phyloP scores from a whole-genome alignment of 805 yeast genomes.

The Hanseniaspora occidentalis region DNA sequence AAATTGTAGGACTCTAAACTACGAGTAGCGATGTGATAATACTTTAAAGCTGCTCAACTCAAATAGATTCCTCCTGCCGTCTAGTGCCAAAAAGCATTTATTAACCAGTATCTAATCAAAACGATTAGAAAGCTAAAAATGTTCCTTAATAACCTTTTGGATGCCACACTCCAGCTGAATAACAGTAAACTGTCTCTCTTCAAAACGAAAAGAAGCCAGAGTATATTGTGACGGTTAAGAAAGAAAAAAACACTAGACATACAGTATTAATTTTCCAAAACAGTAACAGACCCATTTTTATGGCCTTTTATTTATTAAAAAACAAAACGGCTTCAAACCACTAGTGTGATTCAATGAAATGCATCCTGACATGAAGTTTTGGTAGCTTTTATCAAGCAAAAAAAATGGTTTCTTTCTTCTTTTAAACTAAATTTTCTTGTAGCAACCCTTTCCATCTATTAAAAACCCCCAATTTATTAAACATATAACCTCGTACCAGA shows the following conservation, averaged over 20 bases:
- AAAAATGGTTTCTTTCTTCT: not conserved
- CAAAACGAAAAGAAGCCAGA: slow-evolving; percentile 24
- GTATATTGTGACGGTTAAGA: slow-evolving; percentile 14
- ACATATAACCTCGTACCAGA: not conserved
- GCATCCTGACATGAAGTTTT: slow-evolving; percentile 81
- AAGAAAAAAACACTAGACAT: slow-evolving; percentile 32
- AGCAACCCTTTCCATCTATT: no score
- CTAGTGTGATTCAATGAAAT: slow-evolving; percentile 15
- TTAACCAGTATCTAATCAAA: slow-evolving; percentile 31
- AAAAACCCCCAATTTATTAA: not conserved
- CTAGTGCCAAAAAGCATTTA: slow-evolving; percentile 17
- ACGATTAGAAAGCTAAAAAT: slow-evolving; percentile 20
- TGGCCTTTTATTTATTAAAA: slow-evolving; percentile 16
- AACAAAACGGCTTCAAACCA: no score
- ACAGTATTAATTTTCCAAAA: slow-evolving; percentile 78
- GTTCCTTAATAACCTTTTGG: slow-evolving; percentile 28
- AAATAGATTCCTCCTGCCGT: slow-evolving; percentile 40
- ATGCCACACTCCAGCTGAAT: slow-evolving; percentile 4
- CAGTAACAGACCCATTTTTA: slow-evolving; percentile 85
- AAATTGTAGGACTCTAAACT: slow-evolving; percentile 78
- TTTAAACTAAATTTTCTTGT: slow-evolving; percentile 1
- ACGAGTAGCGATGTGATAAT: slow-evolving; percentile 38
- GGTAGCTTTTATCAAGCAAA: slow-evolving; percentile 28
- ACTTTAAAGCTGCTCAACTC: slow-evolving; percentile 54
- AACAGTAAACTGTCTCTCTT: slow-evolving; percentile 8